Evolutionary conservation across 495 filamentous ascomycete genomes (phyloP).

Genomic region (Hypoxylon subgilvum): DNA sequence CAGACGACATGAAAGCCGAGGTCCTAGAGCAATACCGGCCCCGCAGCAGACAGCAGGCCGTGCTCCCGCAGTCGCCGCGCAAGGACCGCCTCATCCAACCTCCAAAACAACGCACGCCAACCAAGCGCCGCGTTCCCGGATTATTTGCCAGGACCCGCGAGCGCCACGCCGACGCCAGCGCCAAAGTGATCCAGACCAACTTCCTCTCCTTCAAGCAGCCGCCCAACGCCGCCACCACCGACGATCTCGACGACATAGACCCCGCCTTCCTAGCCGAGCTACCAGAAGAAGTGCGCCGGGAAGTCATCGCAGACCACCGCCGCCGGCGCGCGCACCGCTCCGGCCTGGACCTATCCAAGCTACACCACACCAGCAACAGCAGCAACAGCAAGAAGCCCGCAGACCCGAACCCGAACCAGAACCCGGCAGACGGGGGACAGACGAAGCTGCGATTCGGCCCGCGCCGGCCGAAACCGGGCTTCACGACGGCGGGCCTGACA

Average conservation of each 20-base stretch:
- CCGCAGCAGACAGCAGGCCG: slow-evolving; percentile 46
- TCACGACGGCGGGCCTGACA: slow-evolving; percentile 36
- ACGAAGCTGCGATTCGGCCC: slow-evolving; percentile 45
- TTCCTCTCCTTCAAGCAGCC: slow-evolving; percentile 58
- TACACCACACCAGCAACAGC: slow-evolving; percentile 14
- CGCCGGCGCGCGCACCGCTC: slow-evolving; percentile 54
- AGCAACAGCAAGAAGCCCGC: background rate
- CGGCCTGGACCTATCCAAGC: slow-evolving; percentile 35
- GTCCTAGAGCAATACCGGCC: slow-evolving; percentile 70
- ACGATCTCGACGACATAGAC: slow-evolving; percentile 58
- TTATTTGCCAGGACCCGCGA: slow-evolving; percentile 54
- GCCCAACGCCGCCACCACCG: slow-evolving; percentile 24
- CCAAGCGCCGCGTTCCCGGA: slow-evolving; percentile 62
- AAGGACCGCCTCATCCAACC: slow-evolving; percentile 55
- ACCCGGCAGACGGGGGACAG: slow-evolving; percentile 29
- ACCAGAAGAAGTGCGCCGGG: slow-evolving; percentile 77
- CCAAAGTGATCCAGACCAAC: slow-evolving; percentile 68
- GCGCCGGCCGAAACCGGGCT: slow-evolving; percentile 44
- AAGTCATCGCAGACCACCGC: slow-evolving; percentile 75
- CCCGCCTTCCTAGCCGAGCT: slow-evolving; percentile 78
- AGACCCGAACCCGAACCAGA: background rate
- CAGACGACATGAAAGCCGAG: slow-evolving; percentile 82
- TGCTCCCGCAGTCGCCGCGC: slow-evolving; percentile 64
- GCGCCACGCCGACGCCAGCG: slow-evolving; percentile 48
- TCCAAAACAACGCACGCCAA: slow-evolving; percentile 62